Evolutionary conservation across 1,284 basidiomycete species (phyloP).

Genomic region (Moesziomyces antarcticus): DNA sequence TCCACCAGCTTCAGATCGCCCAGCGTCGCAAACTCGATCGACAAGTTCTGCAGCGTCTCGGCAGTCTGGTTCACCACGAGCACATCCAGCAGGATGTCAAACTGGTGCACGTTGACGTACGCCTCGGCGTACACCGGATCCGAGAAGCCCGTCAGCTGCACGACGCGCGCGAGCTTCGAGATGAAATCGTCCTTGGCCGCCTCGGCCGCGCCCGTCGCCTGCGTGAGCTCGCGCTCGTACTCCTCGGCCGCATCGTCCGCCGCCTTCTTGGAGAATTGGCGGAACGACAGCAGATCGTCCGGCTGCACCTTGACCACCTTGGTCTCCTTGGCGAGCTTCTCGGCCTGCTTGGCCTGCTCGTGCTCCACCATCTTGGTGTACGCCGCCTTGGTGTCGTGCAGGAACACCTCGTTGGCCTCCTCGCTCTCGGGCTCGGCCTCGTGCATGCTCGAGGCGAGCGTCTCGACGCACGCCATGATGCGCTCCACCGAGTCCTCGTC

Average conservation of each 20-base stretch:
- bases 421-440: conserved; percentile 71
- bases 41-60: conserved; percentile 95
- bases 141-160: conserved; percentile 97
- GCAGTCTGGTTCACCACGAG: conserved; percentile 95
- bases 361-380: conserved; percentile 96
- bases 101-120: conserved; percentile 97
- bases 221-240: conserved; percentile 88
- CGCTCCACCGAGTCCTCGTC: conserved; percentile 98
- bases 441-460: conserved; percentile 73
- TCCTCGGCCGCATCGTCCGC: conserved; percentile 70
- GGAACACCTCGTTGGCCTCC: conserved; percentile 81
- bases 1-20: conserved; percentile 98
- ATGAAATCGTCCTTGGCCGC: conserved; percentile 89
- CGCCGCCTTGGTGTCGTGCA: conserved; percentile 90
- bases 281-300: conserved; percentile 90
- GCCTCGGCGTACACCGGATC: conserved; percentile 99
- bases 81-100: conserved; percentile 93
- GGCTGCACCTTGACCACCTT: conserved; percentile 84
- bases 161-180: conserved; percentile 92
- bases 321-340: conserved; percentile 81
- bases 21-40: conserved; percentile 95
- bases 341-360: conserved; percentile 74
- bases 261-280: conserved; percentile 92
- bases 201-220: conserved; percentile 87
- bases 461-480: conserved; percentile 95